Evolutionary conservation across 192 early-diverging fungal genomes (phyloP), one percentile per base, ranked within the genome.

Genomic region (Umbelopsis isabellina): DNA sequence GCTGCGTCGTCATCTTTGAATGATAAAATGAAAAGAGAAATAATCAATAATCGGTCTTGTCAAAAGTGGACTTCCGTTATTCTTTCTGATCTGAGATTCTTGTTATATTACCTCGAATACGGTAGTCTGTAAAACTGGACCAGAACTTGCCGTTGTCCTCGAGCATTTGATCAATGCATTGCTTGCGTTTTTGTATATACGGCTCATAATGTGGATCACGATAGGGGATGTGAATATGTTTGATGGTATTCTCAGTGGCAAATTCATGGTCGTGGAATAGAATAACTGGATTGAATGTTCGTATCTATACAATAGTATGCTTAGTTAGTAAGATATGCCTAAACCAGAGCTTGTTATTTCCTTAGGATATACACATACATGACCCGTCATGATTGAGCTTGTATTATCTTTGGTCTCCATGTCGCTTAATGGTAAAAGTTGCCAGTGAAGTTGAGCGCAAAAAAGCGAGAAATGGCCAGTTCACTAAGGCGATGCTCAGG

Each of bases 221-320:
- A 21, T 70, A 69, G 13, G 66, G 58, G 41, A 77, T 74, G 52
- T 71, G 77, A 52, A 74, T 52, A 50, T 74, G 77, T 52, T 75
- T 64, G n/a, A 67, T 53, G 44, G 73, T 68, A 18, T 48, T 49
- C 23, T 71, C 53, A 50, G 67, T 75, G 21, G 74, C 48, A 48
- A 67, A 74, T 45, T 79, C 66, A 47, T 74, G 72, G 37, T 79
- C 77, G 68, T 79, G 77, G 37, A 75, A 79, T 18, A 79, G 67
- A 41, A 79, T 79, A 50, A 79, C 66, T 52, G 77, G 77, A 46
- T 70, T 79, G 37, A 79, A 79, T 15, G 67, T 75, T 47, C 77
- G 77, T 49, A 71, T 23, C 67, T 77, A n/a, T 69, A 69, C 20
- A 13, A 53, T 4, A 73, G 37, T 41, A 41, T 41, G 10, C 10